Conservation (phyloP, 1,139 yeast species). For the Kodamaea arcana region DNA sequence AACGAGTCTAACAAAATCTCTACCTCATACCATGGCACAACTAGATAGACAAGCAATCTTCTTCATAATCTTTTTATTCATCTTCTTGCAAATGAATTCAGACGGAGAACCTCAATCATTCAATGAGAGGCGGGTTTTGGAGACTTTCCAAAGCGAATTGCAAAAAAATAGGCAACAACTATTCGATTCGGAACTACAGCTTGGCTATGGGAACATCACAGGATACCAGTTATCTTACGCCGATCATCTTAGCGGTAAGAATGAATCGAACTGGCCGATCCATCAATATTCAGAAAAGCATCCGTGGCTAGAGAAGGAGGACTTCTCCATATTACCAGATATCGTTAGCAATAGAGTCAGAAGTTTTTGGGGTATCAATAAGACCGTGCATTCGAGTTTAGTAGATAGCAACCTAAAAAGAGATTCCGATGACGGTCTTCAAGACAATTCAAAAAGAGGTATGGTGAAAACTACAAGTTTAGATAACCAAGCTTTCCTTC, state of each 20-base stretch:
- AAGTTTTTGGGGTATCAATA: conserved; percentile 44
- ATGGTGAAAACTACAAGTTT: too few species aligned
- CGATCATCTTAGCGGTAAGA: conserved; percentile 45
- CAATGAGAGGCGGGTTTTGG: conserved; percentile 19
- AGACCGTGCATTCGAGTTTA: too few species aligned
- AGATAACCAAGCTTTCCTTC: conserved; percentile 32
- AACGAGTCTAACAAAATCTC: too few species aligned
- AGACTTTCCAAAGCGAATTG: conserved; percentile 29
- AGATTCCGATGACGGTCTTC: too few species aligned
- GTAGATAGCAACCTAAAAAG: too few species aligned
- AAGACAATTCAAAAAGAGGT: too few species aligned
- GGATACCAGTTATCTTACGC: conserved; percentile 64
- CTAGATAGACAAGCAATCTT: conserved; percentile 1
- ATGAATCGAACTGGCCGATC: conserved; percentile 55
- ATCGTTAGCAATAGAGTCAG: conserved; percentile 44
- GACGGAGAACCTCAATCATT: conserved; percentile 1
- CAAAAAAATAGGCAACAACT: conserved; percentile 29
- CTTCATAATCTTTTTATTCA: conserved; percentile 1
- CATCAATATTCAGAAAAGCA: conserved; percentile 34
- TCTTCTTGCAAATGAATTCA: conserved; percentile 1
- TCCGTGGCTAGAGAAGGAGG: conserved; percentile 53
- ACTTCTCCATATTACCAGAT: conserved; percentile 60
- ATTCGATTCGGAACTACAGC: conserved; percentile 36
- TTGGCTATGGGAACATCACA: conserved; percentile 69
- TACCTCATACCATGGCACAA: too few species aligned